Conservation (phyloP, 306 rosid species). For the Carpinus viminea region DNA sequence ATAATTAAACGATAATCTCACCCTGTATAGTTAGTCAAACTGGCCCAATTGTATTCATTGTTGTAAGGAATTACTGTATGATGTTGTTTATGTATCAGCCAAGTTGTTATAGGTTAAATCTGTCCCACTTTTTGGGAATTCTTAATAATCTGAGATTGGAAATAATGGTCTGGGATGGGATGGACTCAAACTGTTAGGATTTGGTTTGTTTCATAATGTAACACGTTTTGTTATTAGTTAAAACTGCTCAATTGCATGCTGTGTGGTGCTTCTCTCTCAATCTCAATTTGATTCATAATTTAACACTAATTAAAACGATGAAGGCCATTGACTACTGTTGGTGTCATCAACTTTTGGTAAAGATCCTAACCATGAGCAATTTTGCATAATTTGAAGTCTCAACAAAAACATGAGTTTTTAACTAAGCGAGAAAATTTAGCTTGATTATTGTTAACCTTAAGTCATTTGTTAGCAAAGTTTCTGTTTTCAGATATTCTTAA, state of each 20-base stretch:
- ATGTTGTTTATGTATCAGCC: background rate
- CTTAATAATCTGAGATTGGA: background rate
- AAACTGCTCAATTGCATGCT: background rate
- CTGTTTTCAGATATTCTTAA: background rate
- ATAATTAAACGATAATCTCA: slow-evolving; percentile 15
- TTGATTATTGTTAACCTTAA: too few relatives aligned
- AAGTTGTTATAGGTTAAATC: background rate
- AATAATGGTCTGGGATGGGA: background rate
- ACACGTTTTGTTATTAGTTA: background rate
- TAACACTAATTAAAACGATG: too few relatives aligned
- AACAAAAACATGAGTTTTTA: too few relatives aligned
- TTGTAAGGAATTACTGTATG: background rate
- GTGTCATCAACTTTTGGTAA: too few relatives aligned
- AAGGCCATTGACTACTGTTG: too few relatives aligned
- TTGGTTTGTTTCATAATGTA: background rate
- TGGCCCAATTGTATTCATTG: slow-evolving; percentile 11
- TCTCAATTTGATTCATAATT: too few relatives aligned
- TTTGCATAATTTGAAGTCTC: too few relatives aligned
- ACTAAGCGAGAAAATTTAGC: too few relatives aligned
- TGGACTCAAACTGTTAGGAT: background rate
- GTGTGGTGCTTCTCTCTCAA: too few relatives aligned
- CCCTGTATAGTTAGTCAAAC: slow-evolving; percentile 17
- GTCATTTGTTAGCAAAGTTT: background rate
- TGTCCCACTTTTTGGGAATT: background rate
- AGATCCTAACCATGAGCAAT: too few relatives aligned